Base-by-base conservation (phyloP, 2,329 filamentous ascomycete species). In the Blastomyces percursus region DNA sequence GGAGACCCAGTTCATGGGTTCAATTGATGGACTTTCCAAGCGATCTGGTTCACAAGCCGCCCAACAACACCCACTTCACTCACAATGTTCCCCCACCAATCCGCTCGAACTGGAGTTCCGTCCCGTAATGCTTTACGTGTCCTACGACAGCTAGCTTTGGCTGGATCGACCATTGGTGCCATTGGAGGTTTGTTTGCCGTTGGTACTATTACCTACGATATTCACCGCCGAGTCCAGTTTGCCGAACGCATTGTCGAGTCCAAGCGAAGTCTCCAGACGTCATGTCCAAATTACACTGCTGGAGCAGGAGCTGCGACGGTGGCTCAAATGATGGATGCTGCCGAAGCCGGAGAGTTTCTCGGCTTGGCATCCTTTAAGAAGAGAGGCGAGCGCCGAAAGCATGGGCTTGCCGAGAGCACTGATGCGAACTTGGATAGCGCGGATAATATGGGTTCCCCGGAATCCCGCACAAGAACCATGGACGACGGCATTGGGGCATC, bases 61-160 rank as follows among this genome's bases (percentile, higher is more conserved):
- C 38, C 7, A 30, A n/a, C 7, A 30, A n/a, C 7, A 12, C 8
- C 3, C 16, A 19, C 56, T 21, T 58, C 16, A 2, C 21, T n/a
- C 56, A 46, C 50, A 62, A 66, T 64, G 61, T 61, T 66, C 58
- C 55, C 63, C 38, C 61, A 50, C 71, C 70, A 74, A 60, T 61
- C 71, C 48, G 71, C 72, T 64, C 67, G 73, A 40, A 67, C 74
- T 24, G 66, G 71, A 61, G 73, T 78, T 46, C 77, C 77, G 30
- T 79, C 77, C 30, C 76, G 75, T 64, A 76, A 77, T 70, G 76
- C 76, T 52, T 71, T 79, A 24, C 75, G 76, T 64, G 73, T 74
- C 12, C 73, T 74, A 68, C 75, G 66, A 71, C 76, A 67, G n/a
- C 55, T 74, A 52, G 71, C 72, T n/a, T 64, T 72, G 16, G 70